Evolutionary conservation across 768 basidiomycete genomes (phyloP).

Genomic region (Leccinum longicurvipes): DNA sequence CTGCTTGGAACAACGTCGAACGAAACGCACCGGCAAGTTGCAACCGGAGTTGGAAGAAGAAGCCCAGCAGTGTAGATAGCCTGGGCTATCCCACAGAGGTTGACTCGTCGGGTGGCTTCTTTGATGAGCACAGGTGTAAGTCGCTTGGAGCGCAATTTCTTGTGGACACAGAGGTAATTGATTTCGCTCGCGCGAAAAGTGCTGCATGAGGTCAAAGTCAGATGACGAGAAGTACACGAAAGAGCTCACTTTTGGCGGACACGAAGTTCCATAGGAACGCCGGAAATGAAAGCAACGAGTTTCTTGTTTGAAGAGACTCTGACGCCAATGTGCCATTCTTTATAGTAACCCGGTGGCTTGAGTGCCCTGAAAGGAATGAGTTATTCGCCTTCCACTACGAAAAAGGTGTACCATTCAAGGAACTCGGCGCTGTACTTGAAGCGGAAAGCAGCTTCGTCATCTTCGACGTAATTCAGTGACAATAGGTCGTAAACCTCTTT

Average conservation of each 20-base stretch:
- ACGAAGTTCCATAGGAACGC: slow-evolving; percentile 82
- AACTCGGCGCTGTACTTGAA: slow-evolving; percentile 97
- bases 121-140: slow-evolving; percentile 95
- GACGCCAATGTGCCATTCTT: slow-evolving; percentile 96
- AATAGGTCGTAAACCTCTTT: slow-evolving; percentile 91
- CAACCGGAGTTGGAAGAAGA: slow-evolving; percentile 89
- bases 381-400: neutral
- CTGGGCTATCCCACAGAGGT: slow-evolving; percentile 89
- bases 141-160: slow-evolving; percentile 93
- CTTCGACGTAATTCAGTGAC: slow-evolving; percentile 94
- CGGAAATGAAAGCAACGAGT: slow-evolving; percentile 95
- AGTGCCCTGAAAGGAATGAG: slow-evolving; percentile 64
- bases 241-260: slow-evolving; percentile 73
- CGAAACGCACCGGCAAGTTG: slow-evolving; percentile 68
- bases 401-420: slow-evolving; percentile 66
- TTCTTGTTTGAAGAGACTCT: slow-evolving; percentile 88
- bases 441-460: slow-evolving; percentile 92
- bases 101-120: slow-evolving; percentile 90
- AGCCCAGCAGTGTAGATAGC: slow-evolving; percentile 96
- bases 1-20: neutral
- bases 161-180: slow-evolving; percentile 97
- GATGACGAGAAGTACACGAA: neutral
- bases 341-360: slow-evolving; percentile 87
- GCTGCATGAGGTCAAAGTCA: slow-evolving; percentile 37
- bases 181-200: slow-evolving; percentile 79